Evolutionary conservation across 1,284 basidiomycete genomes (phyloP).

Genomic region (Cryptococcus amylolentus): DNA sequence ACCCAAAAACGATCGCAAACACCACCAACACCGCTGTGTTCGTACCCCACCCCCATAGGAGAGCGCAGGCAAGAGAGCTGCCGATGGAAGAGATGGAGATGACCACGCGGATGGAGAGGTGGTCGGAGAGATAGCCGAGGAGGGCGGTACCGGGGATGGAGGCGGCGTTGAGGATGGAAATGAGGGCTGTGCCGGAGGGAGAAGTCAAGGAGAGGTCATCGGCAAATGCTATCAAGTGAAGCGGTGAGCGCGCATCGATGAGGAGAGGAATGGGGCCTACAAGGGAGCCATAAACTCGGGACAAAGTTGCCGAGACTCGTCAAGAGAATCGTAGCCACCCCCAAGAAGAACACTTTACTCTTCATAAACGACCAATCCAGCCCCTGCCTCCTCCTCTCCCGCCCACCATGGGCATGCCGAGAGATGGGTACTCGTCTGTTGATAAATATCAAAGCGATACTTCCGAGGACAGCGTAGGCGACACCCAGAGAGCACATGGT

Average conservation of each 20-base stretch:
- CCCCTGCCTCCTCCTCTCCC: slow-evolving; percentile 3
- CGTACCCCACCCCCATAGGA: slow-evolving; percentile 49
- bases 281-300: slow-evolving; percentile 45
- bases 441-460: slow-evolving; percentile 38
- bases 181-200: slow-evolving; percentile 41
- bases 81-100: slow-evolving; percentile 39
- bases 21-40: slow-evolving; percentile 26
- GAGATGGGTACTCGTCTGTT: slow-evolving; percentile 40
- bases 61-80: slow-evolving; percentile 35
- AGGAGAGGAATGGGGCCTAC: slow-evolving; percentile 19
- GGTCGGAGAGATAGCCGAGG: slow-evolving; percentile 44
- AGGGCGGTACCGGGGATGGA: slow-evolving; percentile 44
- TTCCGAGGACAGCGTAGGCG: slow-evolving; percentile 31
- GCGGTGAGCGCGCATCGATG: not conserved
- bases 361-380: slow-evolving; percentile 31
- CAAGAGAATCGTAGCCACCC: slow-evolving; percentile 34
- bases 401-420: slow-evolving; percentile 3
- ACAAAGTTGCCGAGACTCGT: slow-evolving; percentile 47
- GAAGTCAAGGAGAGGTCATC: slow-evolving; percentile 32
- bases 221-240: slow-evolving; percentile 29
- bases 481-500: slow-evolving; percentile 45
- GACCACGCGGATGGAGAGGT: slow-evolving; percentile 30
- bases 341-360: slow-evolving; percentile 30
- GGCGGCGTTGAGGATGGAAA: slow-evolving; percentile 48
- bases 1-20: slow-evolving; percentile 36